A percentile compares a stretch with the other conserved stretches of the same genome.
Conservation (phyloP, 495 filamentous ascomycete genomes). For the Delitschia confertaspora region DNA sequence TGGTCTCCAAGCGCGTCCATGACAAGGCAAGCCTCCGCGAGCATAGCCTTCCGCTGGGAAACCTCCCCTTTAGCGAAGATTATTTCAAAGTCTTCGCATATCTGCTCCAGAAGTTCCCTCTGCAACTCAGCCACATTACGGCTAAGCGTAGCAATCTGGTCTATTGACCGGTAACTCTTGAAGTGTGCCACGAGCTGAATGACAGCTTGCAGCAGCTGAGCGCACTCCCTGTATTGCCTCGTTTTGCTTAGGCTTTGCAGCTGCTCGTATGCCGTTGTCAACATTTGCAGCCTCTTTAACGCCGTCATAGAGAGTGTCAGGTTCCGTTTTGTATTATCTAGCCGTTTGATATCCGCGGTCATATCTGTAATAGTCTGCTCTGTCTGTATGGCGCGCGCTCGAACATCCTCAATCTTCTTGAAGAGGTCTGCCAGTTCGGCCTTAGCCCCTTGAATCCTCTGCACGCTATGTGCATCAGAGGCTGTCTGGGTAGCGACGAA, state of each 20-base stretch:
- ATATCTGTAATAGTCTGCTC: constrained; percentile 96
- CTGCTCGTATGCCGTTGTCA: constrained; percentile 97
- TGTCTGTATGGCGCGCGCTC: constrained; percentile 79
- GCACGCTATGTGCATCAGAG: constrained; percentile 77
- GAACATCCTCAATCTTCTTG: constrained; percentile 90
- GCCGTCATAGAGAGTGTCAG: constrained; percentile 97
- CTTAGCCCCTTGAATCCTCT: constrained; percentile 83
- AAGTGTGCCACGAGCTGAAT: constrained; percentile 98
- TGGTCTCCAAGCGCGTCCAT: constrained; percentile 93
- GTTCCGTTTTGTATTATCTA: constrained; percentile 94
- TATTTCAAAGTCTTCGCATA: constrained; percentile 96
- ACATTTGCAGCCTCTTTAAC: constrained; percentile 93
- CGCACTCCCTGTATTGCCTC: constrained; percentile 92
- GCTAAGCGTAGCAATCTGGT: constrained; percentile 91
- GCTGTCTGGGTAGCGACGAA: constrained; percentile 75
- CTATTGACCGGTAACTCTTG: constrained; percentile 93
- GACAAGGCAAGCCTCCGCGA: constrained; percentile 81
- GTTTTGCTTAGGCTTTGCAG: constrained; percentile 73
- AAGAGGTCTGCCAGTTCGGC: constrained; percentile 82
- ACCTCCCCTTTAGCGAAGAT: constrained; percentile 88
- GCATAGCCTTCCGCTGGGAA: constrained; percentile 53
- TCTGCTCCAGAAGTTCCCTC: constrained; percentile 86
- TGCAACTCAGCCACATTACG: constrained; percentile 92
- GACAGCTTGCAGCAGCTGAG: constrained; percentile 88
- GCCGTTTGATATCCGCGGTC: constrained; percentile 97